Base-by-base conservation (phyloP, 805 yeast species). In the Maudiozyma saulgeensis region DNA sequence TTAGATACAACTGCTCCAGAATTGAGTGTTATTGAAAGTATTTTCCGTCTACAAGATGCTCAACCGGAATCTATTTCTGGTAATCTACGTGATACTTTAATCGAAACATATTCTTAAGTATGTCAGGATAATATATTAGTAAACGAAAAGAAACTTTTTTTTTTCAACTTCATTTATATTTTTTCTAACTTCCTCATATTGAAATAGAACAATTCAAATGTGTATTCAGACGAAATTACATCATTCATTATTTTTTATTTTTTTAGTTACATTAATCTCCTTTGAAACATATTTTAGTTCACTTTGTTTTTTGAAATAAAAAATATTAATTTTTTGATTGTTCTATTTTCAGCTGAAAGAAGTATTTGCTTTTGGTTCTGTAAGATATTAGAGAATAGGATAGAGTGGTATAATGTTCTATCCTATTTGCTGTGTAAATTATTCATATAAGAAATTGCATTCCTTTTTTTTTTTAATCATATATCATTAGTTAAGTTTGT, bases 1-100 rank as follows among this genome's bases (percentile, higher is more conserved):
- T 77, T 87, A 59, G 98, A 93, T 72, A 93, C 99, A 51, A 90
- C 99, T 56, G 98, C 99, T 44, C 97, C 99, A 45, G 99, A 93
- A 72, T 76, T 93, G 64, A 88, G 96, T 60, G 99, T 93, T 52
- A 80, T 93, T 57, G 99, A 95, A 74, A 84, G 95, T 67, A 95
- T 93, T 59, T 95, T 91, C 81, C 84, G 88, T 72, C 76, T 87
- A 60, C 95, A 88, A 68, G 96, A 87, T 63, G 91, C 89, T 54
- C 87, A 84, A 66, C 96, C 95, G 54, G 93, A 86, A 55, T 76
- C 90, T 50, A 87, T 87, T 55, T 77, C 88, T 49, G 86, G 88
- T 60, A 80, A 84, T 73, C 78, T 87, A 72, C 84, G 96, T 73
- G 96, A 87, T 66, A 88, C 96, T 50, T 79, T 87, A 69, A 88